Percentiles rank a stretch among this genome's conserved stretches.
Conservation (phyloP, 108 stramenopile genomes). For the Skeletonema costatum region DNA sequence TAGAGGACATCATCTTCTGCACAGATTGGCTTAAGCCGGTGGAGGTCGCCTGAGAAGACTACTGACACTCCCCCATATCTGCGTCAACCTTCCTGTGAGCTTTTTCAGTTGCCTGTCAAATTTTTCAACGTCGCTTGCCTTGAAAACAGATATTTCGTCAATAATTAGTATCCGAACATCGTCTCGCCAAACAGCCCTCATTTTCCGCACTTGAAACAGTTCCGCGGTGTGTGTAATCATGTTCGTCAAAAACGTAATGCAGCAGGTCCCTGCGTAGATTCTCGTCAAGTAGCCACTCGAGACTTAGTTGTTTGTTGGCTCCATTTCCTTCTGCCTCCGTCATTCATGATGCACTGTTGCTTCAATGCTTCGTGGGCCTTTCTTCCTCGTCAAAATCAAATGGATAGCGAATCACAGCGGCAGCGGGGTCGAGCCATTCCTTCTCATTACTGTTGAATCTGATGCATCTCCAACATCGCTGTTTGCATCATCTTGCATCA, state of each 20-base stretch:
- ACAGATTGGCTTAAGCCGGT: slow-evolving; percentile 8
- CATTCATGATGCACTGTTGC: background rate
- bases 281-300: background rate
- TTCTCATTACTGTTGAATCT: background rate
- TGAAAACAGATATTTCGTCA: slow-evolving; percentile 23
- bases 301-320: background rate
- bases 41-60: slow-evolving; percentile 16
- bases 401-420: background rate
- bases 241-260: background rate
- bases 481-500: background rate
- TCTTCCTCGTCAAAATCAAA: slow-evolving; percentile 1
- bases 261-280: background rate
- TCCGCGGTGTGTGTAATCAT: background rate
- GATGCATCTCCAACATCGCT: background rate
- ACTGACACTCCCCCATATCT: slow-evolving; percentile 10
- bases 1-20: background rate
- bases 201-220: background rate
- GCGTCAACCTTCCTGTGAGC: slow-evolving; percentile 1
- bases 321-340: background rate
- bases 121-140: background rate
- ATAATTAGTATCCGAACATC: slow-evolving; percentile 17
- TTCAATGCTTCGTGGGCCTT: background rate
- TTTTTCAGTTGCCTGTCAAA: slow-evolving; percentile 4
- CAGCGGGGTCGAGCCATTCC: background rate
- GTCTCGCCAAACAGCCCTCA: background rate